phyloP scores from a whole-genome alignment of 257 asterid genomes.

The Thymus quinquecostatus region DNA sequence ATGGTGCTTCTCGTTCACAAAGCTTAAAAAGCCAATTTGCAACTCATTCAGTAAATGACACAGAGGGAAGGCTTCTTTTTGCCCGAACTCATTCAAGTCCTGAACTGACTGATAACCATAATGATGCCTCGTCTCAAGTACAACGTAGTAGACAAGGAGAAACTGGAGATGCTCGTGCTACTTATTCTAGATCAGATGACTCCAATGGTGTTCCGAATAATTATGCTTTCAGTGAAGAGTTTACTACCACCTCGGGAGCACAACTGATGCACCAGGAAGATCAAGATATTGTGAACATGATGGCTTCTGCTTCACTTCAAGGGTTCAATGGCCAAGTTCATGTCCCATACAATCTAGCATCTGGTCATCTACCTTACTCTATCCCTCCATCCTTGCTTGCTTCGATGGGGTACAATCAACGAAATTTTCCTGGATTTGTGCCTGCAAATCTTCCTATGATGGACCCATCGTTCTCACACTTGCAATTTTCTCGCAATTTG shows the following conservation, averaged over 20 bases:
- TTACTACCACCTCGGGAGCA: constrained; percentile 51
- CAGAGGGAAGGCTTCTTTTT: constrained; percentile 60
- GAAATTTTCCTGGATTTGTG: constrained; percentile 63
- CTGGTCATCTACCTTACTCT: constrained; percentile 67
- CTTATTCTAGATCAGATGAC: constrained; percentile 21
- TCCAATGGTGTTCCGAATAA: constrained; percentile 52
- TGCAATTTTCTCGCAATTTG: constrained; percentile 67
- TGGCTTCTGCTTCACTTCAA: constrained; percentile 78
- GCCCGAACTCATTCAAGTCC: constrained; percentile 90
- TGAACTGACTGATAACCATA: constrained; percentile 70
- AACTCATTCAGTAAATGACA: constrained; percentile 50
- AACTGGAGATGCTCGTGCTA: constrained; percentile 44
- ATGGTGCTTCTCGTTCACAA: constrained; percentile 40
- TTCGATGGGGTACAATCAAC: constrained; percentile 71
- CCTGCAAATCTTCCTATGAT: constrained; percentile 52
- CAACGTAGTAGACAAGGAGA: constrained; percentile 50
- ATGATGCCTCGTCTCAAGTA: constrained; percentile 42
- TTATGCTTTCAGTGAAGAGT: constrained; percentile 54
- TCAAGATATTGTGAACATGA: constrained; percentile 81
- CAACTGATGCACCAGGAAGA: constrained; percentile 73
- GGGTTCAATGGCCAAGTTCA: constrained; percentile 68
- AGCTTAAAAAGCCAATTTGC: constrained; percentile 48
- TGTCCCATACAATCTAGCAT: constrained; percentile 58
- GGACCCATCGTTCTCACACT: constrained; percentile 56
- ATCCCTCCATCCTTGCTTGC: constrained; percentile 69